A percentile compares a stretch with the other conserved stretches of the same genome.
These are phyloP conservation scores for Mycena leptocephala DNA, from an alignment of 768 basidiomycete genomes.

Conservation along the genomic window DNA sequence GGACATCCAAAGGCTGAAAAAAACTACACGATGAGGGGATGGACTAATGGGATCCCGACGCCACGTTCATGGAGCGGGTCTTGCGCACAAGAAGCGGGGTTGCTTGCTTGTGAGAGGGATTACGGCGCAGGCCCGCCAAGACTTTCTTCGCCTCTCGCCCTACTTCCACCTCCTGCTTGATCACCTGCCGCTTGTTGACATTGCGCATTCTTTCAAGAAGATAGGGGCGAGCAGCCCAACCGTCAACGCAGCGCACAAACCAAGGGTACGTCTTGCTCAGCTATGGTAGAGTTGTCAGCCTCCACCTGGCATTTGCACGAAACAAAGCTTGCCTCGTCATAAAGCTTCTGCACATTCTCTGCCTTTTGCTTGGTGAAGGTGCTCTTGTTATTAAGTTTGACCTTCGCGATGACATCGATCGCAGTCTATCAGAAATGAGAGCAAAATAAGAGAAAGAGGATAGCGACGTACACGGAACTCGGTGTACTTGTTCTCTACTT, in stretches of 20 bases:
- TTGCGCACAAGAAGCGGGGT: no score
- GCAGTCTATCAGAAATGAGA: not conserved
- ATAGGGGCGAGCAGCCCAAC: no score
- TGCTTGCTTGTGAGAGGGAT: no score
- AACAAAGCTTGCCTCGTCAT: not conserved
- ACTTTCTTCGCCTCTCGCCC: not conserved
- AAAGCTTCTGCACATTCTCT: not conserved
- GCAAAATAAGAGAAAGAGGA: not conserved
- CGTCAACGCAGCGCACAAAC: not conserved
- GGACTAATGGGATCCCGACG: no score
- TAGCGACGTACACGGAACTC: not conserved
- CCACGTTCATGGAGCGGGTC: no score
- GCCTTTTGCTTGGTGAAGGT: no score
- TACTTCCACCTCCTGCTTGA: not conserved
- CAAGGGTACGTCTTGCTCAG: not conserved
- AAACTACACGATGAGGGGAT: no score
- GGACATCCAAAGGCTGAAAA: no score
- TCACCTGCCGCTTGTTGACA: not conserved
- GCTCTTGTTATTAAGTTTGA: no score
- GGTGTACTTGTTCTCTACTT: not conserved
- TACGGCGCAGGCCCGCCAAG: not conserved
- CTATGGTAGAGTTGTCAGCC: not conserved
- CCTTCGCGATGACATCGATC: no score
- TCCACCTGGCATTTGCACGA: not conserved
- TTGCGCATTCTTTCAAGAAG: not conserved